Base-by-base conservation (phyloP, 768 basidiomycete genomes). In the Neoboletus brunneissimus region DNA sequence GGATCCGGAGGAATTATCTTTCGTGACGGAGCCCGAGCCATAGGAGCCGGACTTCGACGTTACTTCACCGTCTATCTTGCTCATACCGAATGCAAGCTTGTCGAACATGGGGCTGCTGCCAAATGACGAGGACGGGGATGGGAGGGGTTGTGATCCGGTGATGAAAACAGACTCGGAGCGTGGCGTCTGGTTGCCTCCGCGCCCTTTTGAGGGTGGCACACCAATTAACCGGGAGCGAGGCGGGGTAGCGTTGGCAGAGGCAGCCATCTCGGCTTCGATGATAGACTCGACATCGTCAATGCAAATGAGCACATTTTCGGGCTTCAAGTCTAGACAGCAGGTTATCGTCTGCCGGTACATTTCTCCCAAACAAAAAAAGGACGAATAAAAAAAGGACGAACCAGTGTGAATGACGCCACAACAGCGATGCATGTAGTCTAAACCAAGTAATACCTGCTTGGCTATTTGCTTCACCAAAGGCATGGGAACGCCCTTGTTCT, bases 341-440 rank as follows among this genome's bases (percentile, higher is more conserved):
- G 48, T 61, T 59, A 48, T 59, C 48, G 54, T 37, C 29, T 43
- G 57, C 27, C 35, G 22, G 31, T 15, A 42, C 27, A 22, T 18
- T 18, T 16, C 18, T 18, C 41, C 27, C 3, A 12, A 35, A 23
- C 18, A 34, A 34, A 23, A n/a, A 6, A 23, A 15, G 22, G 7
- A 16, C 5, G n/a, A 41, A 41, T 41, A n/a, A 20, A 46, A 27
- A 20, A 12, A 41, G 12, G 23, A 71, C 81, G 47, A 51, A 85
- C 87, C 88, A 41, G 96, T 98, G 70, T 98, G 96, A 53, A 98
- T 98, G 66, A 99, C 91, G 40, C 94, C 91, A 69, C 97, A 99
- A 71, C 91, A 91, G 46, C 92, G 84, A 67, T 99, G 97, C 84
- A 99, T 94, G 77, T 98, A 99, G 69, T 98, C 96, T 48, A 99